Percentiles rank a stretch among this genome's conserved stretches.
Evolutionary conservation across 2,329 filamentous ascomycete species (phyloP).

Genomic region (Trichoderma atroviride): DNA sequence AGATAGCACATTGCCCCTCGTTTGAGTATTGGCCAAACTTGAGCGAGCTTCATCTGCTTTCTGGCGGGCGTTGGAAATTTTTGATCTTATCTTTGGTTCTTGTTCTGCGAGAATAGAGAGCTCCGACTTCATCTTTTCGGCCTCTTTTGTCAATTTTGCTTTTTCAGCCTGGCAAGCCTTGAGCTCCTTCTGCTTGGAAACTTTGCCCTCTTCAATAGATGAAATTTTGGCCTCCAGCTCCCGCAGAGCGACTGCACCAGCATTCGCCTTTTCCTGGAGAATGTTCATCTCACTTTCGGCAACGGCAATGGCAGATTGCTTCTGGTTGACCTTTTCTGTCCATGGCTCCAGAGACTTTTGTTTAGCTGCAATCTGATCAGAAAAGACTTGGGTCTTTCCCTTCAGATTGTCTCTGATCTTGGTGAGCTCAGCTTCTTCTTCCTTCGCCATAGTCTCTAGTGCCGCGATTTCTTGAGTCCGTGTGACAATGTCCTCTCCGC

Average conservation of each 20-base stretch:
- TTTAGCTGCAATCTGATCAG: constrained; percentile 86
- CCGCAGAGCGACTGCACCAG: constrained; percentile 79
- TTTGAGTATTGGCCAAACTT: constrained; percentile 86
- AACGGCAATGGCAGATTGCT: constrained; percentile 90
- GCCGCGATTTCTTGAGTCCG: constrained; percentile 72
- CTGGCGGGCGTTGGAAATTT: constrained; percentile 86
- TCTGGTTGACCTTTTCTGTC: constrained; percentile 96
- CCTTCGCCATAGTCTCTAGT: constrained; percentile 74
- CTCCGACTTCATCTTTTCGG: constrained; percentile 70
- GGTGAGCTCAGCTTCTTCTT: constrained; percentile 79
- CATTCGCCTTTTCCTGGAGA: constrained; percentile 83
- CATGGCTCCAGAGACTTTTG: constrained; percentile 95
- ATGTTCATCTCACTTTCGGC: constrained; percentile 94
- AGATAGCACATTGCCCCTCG: constrained; percentile 87
- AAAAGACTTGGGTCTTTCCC: constrained; percentile 93
- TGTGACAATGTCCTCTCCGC: constrained; percentile 74
- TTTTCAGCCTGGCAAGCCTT: constrained; percentile 76
- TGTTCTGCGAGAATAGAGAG: constrained; percentile 71
- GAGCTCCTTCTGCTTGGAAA: constrained; percentile 72
- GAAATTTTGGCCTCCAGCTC: constrained; percentile 81
- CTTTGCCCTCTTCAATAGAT: constrained; percentile 70
- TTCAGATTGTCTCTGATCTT: constrained; percentile 86
- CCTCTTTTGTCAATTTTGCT: constrained; percentile 72
- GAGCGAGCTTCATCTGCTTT: constrained; percentile 96
- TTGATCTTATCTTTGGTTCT: constrained; percentile 79